phyloP scores from a whole-genome alignment of 2,329 filamentous ascomycete genomes.

The Colletotrichum coccodes region DNA sequence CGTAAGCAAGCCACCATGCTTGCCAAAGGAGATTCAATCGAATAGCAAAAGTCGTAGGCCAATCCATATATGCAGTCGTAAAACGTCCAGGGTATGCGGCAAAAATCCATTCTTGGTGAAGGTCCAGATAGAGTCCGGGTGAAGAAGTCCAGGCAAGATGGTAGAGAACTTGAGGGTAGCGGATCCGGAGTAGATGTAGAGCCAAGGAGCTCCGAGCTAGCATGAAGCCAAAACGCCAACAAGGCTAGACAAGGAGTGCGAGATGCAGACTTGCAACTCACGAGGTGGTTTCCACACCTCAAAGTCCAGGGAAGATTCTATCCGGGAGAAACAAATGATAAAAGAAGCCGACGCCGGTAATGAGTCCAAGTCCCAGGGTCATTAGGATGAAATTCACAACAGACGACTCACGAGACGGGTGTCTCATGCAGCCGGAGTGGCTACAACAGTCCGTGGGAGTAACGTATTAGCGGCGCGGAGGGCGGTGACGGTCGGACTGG shows the following conservation, averaged over 20 bases:
- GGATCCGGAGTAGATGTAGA: constrained; percentile 10
- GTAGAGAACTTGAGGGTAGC: constrained; percentile 2
- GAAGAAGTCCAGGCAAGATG: constrained; percentile 5
- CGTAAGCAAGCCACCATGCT: constrained; percentile 29
- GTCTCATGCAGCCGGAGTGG: constrained; percentile 30
- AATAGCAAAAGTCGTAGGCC: constrained; percentile 32
- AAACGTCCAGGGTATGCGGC: constrained; percentile 31
- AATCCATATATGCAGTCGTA: constrained; percentile 36
- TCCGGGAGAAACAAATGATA: constrained; percentile 33
- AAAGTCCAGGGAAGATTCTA: constrained; percentile 24
- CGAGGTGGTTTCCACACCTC: constrained; percentile 23
- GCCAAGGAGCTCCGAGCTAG: constrained; percentile 13
- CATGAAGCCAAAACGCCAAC: constrained; percentile 23
- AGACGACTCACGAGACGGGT: constrained; percentile 29
- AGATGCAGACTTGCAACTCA: constrained; percentile 36
- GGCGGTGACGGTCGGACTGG: constrained; percentile 50
- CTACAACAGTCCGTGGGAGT: constrained; percentile 15
- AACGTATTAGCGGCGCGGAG: constrained; percentile 47
- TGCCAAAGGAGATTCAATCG: constrained; percentile 21
- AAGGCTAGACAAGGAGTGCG: constrained; percentile 28
- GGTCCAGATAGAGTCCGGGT: constrained; percentile 16
- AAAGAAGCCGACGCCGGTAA: constrained; percentile 33
- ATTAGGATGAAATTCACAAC: constrained; percentile 34
- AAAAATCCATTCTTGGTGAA: constrained; percentile 26
- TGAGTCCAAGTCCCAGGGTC: constrained; percentile 31